Conservation (phyloP, 495 filamentous ascomycete species). For the Baudoinia panamericana region DNA sequence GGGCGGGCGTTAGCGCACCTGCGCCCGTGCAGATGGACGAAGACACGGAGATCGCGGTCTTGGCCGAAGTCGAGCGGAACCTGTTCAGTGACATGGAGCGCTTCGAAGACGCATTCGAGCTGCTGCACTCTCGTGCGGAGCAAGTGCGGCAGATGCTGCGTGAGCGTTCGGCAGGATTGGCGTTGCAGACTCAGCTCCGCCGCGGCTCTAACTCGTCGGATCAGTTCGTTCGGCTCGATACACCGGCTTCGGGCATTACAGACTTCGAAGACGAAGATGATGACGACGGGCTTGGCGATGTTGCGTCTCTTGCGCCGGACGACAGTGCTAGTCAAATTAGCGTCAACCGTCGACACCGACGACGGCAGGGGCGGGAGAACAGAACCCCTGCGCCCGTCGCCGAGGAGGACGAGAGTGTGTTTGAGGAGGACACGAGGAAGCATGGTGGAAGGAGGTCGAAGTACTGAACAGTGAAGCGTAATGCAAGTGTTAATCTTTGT, state of each 20-base stretch:
- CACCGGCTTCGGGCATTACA: slow-evolving; percentile 32
- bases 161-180: slow-evolving; percentile 64
- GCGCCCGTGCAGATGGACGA: slow-evolving; percentile 78
- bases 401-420: slow-evolving; percentile 51
- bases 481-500: background rate
- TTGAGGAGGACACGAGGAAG: slow-evolving; percentile 13
- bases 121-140: slow-evolving; percentile 74
- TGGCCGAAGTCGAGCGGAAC: slow-evolving; percentile 85
- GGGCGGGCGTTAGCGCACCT: slow-evolving; percentile 27
- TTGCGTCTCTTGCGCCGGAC: slow-evolving; percentile 50
- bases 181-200: slow-evolving; percentile 62
- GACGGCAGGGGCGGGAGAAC: slow-evolving; percentile 57
- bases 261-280: slow-evolving; percentile 17
- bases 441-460: slow-evolving; percentile 14
- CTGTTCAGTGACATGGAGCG: slow-evolving; percentile 90
- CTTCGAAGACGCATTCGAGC: slow-evolving; percentile 90
- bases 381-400: slow-evolving; percentile 73
- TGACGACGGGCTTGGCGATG: slow-evolving; percentile 22
- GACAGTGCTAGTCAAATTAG: slow-evolving; percentile 78
- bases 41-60: slow-evolving; percentile 77
- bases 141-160: slow-evolving; percentile 64
- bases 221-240: slow-evolving; percentile 39
- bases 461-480: slow-evolving; percentile 9
- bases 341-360: slow-evolving; percentile 54
- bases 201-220: slow-evolving; percentile 34